These are phyloP conservation scores for Gomphus bonarii DNA, from an alignment of 1,284 basidiomycete species.

Conservation along the genomic window DNA sequence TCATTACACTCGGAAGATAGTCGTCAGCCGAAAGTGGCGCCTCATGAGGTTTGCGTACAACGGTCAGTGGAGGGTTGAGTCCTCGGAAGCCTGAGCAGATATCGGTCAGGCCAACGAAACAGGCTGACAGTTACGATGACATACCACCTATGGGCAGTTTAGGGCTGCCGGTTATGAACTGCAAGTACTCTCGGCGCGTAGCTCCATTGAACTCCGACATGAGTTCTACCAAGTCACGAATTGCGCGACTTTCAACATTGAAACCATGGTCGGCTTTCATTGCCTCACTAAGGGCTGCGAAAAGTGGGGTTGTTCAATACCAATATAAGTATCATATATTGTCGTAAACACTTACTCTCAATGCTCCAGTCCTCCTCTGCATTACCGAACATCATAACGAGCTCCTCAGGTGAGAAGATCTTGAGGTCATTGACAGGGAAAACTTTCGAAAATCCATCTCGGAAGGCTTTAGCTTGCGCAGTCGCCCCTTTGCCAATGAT, in stretches of 20 bases:
- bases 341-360: conserved; percentile 55
- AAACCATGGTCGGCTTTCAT: conserved; percentile 98
- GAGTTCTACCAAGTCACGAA: conserved; percentile 79
- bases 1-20: conserved; percentile 97
- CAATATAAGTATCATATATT: conserved; percentile 4
- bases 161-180: conserved; percentile 96
- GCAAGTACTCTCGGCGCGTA: conserved; percentile 81
- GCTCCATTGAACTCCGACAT: conserved; percentile 73
- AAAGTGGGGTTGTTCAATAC: conserved; percentile 16
- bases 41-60: conserved; percentile 96
- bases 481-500: conserved; percentile 71
- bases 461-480: conserved; percentile 76
- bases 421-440: conserved; percentile 87
- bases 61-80: conserved; percentile 88
- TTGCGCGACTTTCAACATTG: conserved; percentile 86
- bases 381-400: conserved; percentile 91
- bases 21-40: conserved; percentile 84
- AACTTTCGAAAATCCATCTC: conserved; percentile 86
- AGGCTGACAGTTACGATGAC: conserved; percentile 18
- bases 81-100: conserved; percentile 75
- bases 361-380: conserved; percentile 89
- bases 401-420: conserved; percentile 89
- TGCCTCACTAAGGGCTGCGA: conserved; percentile 72
- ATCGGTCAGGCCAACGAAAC: neutral
- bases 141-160: conserved; percentile 87